Conservation (phyloP, 352 stramenopile genomes). For the Globisporangium barbulae region DNA sequence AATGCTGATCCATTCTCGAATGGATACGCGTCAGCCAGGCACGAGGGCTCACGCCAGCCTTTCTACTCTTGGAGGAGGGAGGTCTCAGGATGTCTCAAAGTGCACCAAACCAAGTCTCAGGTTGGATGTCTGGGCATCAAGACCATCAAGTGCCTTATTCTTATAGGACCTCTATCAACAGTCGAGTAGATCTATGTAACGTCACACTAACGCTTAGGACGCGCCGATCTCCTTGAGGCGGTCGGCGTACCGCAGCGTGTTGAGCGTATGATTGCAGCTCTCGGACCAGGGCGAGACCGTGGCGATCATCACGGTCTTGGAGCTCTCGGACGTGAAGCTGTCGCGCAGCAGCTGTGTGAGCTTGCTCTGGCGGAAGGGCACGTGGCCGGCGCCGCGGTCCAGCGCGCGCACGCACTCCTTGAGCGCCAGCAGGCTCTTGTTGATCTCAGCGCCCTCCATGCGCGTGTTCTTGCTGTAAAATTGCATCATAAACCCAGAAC, state of each 20-base stretch:
- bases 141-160: too few species aligned
- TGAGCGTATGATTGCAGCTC: conserved; percentile 94
- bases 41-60: too few species aligned
- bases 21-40: too few species aligned
- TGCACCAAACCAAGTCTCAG: too few species aligned
- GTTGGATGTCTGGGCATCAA: too few species aligned
- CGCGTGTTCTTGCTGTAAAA: conserved; percentile 74
- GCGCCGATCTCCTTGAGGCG: conserved; percentile 90
- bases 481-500: neutral
- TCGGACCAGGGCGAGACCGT: conserved; percentile 92
- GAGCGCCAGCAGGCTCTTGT: conserved; percentile 95
- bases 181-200: neutral
- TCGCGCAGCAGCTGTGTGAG: conserved; percentile 92
- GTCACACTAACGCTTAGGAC: neutral
- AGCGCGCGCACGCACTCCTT: conserved; percentile 97
- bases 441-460: conserved; percentile 96
- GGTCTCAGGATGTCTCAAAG: too few species aligned
- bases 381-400: conserved; percentile 80
- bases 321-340: conserved; percentile 91
- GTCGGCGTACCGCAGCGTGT: conserved; percentile 96
- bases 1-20: too few species aligned
- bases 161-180: too few species aligned
- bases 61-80: too few species aligned
- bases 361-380: conserved; percentile 94
- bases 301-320: conserved; percentile 94